A percentile compares a stretch with the other conserved stretches of the same genome.
Evolutionary conservation across 768 basidiomycete genomes (phyloP).

Genomic region (Lactifluus hygrophoroides): DNA sequence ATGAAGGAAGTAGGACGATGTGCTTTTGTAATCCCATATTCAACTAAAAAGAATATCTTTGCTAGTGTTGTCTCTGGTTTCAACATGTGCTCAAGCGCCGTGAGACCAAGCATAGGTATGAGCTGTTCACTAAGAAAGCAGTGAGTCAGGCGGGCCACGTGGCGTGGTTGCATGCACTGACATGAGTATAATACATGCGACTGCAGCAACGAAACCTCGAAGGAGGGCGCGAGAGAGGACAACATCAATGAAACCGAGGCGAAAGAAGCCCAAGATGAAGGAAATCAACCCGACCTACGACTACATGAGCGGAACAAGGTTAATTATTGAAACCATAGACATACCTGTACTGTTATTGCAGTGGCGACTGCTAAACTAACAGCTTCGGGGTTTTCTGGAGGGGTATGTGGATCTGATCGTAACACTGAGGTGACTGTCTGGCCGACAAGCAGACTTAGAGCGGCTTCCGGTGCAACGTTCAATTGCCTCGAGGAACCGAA

Average conservation of each 20-base stretch:
- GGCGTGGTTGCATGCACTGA: conserved; percentile 29
- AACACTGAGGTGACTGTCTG: conserved; percentile 73
- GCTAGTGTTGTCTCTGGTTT: conserved; percentile 64
- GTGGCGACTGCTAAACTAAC: conserved; percentile 65
- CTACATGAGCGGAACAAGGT: background rate
- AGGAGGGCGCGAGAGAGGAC: conserved; percentile 83
- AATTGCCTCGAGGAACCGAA: conserved; percentile 78
- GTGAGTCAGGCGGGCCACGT: background rate
- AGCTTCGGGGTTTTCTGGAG: conserved; percentile 36
- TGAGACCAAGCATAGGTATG: conserved; percentile 84
- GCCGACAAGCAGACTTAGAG: conserved; percentile 78
- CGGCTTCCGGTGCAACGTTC: conserved; percentile 84
- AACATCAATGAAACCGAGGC: conserved; percentile 89
- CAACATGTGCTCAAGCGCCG: conserved; percentile 39
- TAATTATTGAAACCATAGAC: conserved; percentile 9
- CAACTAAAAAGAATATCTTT: conserved; percentile 68
- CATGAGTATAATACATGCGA: conserved; percentile 82
- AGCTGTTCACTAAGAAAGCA: conserved; percentile 57
- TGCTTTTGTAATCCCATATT: conserved; percentile 44
- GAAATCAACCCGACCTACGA: conserved; percentile 74
- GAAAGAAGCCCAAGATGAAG: conserved; percentile 77
- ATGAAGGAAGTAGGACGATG: conserved; percentile 66
- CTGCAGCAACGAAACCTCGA: conserved; percentile 79
- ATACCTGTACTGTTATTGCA: conserved; percentile 75
- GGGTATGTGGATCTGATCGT: conserved; percentile 25